These are phyloP conservation scores for Dalbergia oliveri DNA, from an alignment of 306 rosid species.

Conservation along the genomic window DNA sequence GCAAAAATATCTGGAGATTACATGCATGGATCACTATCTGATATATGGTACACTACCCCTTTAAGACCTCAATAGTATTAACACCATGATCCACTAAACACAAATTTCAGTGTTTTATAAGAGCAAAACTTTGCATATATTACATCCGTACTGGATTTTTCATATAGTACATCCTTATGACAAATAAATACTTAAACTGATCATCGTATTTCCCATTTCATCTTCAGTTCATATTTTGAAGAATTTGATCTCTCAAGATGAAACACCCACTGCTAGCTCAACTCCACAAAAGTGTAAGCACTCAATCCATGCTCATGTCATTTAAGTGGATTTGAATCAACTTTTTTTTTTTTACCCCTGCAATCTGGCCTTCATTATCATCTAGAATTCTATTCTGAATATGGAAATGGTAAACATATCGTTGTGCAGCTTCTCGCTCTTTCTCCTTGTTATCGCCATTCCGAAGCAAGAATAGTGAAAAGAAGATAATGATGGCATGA, in stretches of 20 bases:
- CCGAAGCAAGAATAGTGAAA: slow-evolving; percentile 84
- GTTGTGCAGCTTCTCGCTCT: slow-evolving; percentile 81
- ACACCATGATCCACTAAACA: slow-evolving; percentile 8
- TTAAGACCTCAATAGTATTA: slow-evolving; percentile 1
- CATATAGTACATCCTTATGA: slow-evolving; percentile 5
- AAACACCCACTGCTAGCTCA: slow-evolving; percentile 71
- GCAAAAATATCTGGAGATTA: background rate
- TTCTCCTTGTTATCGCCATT: slow-evolving; percentile 96
- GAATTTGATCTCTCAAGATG: slow-evolving; percentile 88
- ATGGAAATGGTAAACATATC: slow-evolving; percentile 21
- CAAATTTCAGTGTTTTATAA: background rate
- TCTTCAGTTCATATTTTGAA: slow-evolving; percentile 78
- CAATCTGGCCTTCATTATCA: background rate
- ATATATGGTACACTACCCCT: slow-evolving; percentile 14
- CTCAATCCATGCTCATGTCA: slow-evolving; percentile 30
- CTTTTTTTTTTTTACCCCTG: slow-evolving; percentile 7
- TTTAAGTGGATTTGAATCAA: slow-evolving; percentile 12
- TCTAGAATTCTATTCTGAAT: slow-evolving; percentile 36
- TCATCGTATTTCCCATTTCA: slow-evolving; percentile 36
- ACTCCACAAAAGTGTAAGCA: slow-evolving; percentile 81
- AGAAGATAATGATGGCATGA: slow-evolving; percentile 66
- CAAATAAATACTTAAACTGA: slow-evolving; percentile 37
- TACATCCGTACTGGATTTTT: background rate
- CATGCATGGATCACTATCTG: slow-evolving; percentile 24
- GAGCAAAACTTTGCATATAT: background rate